Conservation (phyloP, 2,329 filamentous ascomycete genomes). For the Didymella arachidicola region DNA sequence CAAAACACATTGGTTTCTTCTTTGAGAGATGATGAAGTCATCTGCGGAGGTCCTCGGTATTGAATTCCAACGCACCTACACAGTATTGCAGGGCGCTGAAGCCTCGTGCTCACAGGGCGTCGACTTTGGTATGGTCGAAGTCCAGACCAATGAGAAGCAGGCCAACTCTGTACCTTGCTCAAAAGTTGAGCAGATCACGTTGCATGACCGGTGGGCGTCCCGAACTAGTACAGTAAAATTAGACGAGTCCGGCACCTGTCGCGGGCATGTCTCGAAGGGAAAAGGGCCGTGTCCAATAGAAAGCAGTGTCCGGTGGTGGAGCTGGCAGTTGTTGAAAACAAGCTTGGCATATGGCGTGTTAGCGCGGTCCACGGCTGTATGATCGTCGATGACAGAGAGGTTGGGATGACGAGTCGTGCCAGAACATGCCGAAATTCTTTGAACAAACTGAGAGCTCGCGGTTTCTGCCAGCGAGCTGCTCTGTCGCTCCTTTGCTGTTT, state of each 20-base stretch:
- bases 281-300: slow-evolving; percentile 19
- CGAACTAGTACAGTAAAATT: background rate
- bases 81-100: slow-evolving; percentile 5
- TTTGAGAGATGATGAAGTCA: background rate
- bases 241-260: slow-evolving; percentile 15
- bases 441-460: slow-evolving; percentile 13
- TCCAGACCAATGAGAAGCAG: slow-evolving; percentile 9
- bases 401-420: slow-evolving; percentile 18
- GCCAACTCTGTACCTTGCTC: slow-evolving; percentile 7
- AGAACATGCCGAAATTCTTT: slow-evolving; percentile 2
- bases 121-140: slow-evolving; percentile 4
- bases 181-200: slow-evolving; percentile 5
- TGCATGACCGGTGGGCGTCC: slow-evolving; percentile 3
- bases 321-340: slow-evolving; percentile 11
- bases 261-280: slow-evolving; percentile 6
- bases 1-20: background rate
- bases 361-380: slow-evolving; percentile 5
- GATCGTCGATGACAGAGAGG: slow-evolving; percentile 24
- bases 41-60: slow-evolving; percentile 20
- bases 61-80: background rate
- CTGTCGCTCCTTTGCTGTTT: slow-evolving; percentile 1
- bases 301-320: slow-evolving; percentile 12
- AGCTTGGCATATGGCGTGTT: slow-evolving; percentile 16
- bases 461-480: slow-evolving; percentile 1
- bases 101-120: slow-evolving; percentile 7